These are phyloP conservation scores for Pseudocercospora vitis DNA, from an alignment of 2,329 filamentous ascomycete genomes.

Conservation along the genomic window DNA sequence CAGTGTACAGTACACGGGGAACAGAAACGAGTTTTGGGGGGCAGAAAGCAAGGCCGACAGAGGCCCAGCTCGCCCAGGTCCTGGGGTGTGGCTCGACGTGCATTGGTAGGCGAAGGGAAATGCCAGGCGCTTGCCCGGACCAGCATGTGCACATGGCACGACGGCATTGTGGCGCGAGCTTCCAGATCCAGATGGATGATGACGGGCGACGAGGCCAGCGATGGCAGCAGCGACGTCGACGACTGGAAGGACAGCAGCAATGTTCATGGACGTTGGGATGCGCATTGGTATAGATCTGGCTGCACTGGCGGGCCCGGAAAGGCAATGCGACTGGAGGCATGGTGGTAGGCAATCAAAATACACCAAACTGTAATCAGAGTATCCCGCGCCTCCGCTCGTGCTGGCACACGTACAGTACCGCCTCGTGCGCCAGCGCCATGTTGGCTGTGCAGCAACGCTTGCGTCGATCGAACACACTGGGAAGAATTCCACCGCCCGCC, in stretches of 20 bases:
- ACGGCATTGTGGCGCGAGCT: slow-evolving; percentile 6
- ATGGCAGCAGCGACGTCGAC: neutral
- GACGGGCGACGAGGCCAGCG: neutral
- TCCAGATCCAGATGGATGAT: neutral
- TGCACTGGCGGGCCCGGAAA: too few species aligned
- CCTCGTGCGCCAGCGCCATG: neutral
- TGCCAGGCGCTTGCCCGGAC: neutral
- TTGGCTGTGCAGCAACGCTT: slow-evolving; percentile 1
- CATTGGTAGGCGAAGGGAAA: neutral
- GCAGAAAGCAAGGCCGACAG: neutral
- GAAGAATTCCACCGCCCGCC: neutral
- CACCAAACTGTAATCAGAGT: too few species aligned
- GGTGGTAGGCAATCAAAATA: too few species aligned
- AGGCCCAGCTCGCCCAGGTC: neutral
- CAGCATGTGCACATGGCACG: neutral
- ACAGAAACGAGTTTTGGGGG: neutral
- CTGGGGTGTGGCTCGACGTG: slow-evolving; percentile 1
- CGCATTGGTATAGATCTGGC: too few species aligned
- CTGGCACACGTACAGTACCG: too few species aligned
- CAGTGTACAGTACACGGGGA: slow-evolving; percentile 3
- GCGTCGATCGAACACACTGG: neutral
- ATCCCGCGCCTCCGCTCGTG: too few species aligned
- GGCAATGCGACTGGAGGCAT: neutral
- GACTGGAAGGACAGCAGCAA: neutral
- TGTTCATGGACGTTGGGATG: too few species aligned